Evolutionary conservation across 139 green algal genomes (phyloP).

Genomic region (Volvox africanus): DNA sequence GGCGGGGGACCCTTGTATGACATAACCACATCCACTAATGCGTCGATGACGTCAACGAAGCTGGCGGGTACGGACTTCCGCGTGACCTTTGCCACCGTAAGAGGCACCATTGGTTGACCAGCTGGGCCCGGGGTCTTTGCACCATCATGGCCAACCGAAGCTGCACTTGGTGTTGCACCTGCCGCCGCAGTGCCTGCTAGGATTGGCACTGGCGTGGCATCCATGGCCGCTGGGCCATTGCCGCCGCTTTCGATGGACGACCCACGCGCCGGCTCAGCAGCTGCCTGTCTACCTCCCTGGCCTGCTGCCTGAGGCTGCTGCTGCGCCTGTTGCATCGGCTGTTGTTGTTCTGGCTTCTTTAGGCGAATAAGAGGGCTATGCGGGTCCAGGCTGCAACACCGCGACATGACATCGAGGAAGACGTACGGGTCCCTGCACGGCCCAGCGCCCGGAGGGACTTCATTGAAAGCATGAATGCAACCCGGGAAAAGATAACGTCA

Average conservation of each 20-base stretch:
- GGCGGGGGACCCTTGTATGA: constrained; percentile 59
- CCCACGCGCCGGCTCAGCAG: not conserved
- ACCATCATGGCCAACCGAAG: not conserved
- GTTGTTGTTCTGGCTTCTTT: constrained; percentile 42
- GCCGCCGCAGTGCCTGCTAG: not conserved
- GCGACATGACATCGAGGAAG: constrained; percentile 83
- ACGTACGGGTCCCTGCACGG: constrained; percentile 73
- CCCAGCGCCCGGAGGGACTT: not conserved
- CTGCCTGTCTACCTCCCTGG: not conserved
- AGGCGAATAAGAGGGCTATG: constrained; percentile 37
- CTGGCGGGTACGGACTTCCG: constrained; percentile 70
- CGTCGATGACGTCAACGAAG: constrained; percentile 88
- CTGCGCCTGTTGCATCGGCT: constrained; percentile 39
- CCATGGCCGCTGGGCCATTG: constrained; percentile 9
- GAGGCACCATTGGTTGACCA: not conserved
- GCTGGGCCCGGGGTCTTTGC: constrained; percentile 10
- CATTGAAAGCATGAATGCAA: too few relatives aligned
- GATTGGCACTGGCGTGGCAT: constrained; percentile 4
- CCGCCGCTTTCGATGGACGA: not conserved
- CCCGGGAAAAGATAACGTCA: too few relatives aligned
- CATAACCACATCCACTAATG: constrained; percentile 84
- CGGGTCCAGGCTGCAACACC: constrained; percentile 67
- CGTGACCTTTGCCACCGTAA: constrained; percentile 39
- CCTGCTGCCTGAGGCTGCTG: constrained; percentile 22
- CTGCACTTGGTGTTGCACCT: too few relatives aligned